Conservation (phyloP, 2,329 filamentous ascomycete genomes). For the Coniochaeta ligniaria region DNA sequence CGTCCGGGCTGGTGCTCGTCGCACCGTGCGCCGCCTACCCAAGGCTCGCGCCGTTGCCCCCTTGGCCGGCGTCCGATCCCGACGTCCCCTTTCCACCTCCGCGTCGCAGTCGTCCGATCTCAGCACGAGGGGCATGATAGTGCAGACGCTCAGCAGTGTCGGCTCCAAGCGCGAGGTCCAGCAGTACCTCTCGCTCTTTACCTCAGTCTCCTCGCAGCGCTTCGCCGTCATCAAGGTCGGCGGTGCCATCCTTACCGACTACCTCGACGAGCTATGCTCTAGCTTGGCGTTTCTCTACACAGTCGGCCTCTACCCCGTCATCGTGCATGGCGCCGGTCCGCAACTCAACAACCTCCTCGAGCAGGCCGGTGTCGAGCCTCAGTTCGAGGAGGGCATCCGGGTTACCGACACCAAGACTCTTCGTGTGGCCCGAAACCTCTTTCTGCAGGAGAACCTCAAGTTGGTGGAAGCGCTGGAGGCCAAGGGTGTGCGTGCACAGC, state of each 20-base stretch:
- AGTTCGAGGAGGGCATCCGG: conserved; percentile 93
- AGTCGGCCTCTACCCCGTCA: conserved; percentile 89
- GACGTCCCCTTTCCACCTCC: conserved; percentile 26
- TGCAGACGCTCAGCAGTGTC: conserved; percentile 90
- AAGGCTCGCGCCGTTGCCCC: conserved; percentile 11
- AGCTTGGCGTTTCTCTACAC: conserved; percentile 89
- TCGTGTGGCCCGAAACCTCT: conserved; percentile 82
- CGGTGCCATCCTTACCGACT: conserved; percentile 89
- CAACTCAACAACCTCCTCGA: conserved; percentile 90
- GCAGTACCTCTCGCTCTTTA: conserved; percentile 97
- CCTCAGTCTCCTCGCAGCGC: conserved; percentile 90
- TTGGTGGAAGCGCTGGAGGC: conserved; percentile 83
- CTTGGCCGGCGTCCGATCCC: conserved; percentile 17
- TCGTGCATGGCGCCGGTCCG: conserved; percentile 90
- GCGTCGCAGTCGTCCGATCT: conserved; percentile 35
- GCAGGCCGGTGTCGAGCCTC: conserved; percentile 84
- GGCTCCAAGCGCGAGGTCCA: conserved; percentile 94
- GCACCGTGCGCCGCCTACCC: conserved; percentile 26
- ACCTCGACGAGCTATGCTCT: conserved; percentile 84
- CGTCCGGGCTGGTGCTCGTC: conserved; percentile 36
- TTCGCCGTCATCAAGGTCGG: conserved; percentile 99
- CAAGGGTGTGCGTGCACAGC: conserved; percentile 81
- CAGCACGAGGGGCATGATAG: conserved; percentile 71
- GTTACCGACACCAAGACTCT: conserved; percentile 95
- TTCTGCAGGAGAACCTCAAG: conserved; percentile 92